phyloP scores from a whole-genome alignment of 2,329 filamentous ascomycete species.

The Cytospora mali region DNA sequence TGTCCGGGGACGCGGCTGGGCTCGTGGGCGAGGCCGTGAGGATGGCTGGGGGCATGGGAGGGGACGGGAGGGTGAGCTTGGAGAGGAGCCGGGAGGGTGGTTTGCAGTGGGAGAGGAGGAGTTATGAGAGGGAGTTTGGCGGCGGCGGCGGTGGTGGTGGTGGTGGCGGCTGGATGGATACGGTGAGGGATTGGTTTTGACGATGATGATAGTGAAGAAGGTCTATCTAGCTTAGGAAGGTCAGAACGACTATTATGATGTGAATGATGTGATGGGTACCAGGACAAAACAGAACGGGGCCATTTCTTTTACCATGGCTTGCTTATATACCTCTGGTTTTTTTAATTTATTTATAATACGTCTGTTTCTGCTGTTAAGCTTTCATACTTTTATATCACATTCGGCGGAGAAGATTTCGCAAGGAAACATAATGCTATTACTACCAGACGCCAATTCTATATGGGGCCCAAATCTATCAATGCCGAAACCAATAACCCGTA shows the following conservation, averaged over 20 bases:
- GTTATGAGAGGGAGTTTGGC: constrained; percentile 39
- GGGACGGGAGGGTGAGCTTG: constrained; percentile 34
- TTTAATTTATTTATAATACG: not conserved
- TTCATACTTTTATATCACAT: not conserved
- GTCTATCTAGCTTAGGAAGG: too few species aligned
- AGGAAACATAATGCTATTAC: constrained; percentile 15
- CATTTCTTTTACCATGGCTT: constrained; percentile 10
- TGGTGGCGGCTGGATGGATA: constrained; percentile 34
- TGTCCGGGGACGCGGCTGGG: constrained; percentile 47
- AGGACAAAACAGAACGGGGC: not conserved
- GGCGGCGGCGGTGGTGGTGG: too few species aligned
- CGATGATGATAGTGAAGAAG: not conserved
- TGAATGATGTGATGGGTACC: constrained; percentile 10
- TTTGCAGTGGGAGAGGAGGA: constrained; percentile 44
- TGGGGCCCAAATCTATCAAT: constrained; percentile 7
- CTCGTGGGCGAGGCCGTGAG: constrained; percentile 58
- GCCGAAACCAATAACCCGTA: constrained; percentile 10
- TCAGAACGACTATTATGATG: constrained; percentile 10
- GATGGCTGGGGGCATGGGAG: constrained; percentile 48
- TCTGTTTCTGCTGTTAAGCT: not conserved
- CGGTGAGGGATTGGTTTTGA: constrained; percentile 37
- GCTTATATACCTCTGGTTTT: constrained; percentile 14
- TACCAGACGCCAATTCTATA: constrained; percentile 12
- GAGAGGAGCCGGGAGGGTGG: constrained; percentile 40
- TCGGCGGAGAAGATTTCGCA: not conserved